phyloP scores from a whole-genome alignment of 2,329 filamentous ascomycete genomes.

The Lachnum nothofagi region DNA sequence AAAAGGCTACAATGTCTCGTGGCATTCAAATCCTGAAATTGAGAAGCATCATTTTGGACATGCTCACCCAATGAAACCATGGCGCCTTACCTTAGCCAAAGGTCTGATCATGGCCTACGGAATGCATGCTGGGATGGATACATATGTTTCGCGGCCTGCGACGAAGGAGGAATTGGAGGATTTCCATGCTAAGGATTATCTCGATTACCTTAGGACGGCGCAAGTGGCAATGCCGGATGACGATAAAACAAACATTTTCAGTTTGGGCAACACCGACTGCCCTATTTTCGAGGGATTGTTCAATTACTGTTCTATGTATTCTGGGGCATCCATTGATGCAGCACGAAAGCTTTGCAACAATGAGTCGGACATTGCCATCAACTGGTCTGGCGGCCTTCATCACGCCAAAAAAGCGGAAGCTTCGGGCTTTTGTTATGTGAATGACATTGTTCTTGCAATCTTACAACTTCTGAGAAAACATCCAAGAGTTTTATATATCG shows the following conservation, averaged over 20 bases:
- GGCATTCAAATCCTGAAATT: constrained; percentile 90
- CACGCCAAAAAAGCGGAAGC: constrained; percentile 94
- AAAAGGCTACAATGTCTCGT: constrained; percentile 85
- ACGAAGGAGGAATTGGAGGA: constrained; percentile 80
- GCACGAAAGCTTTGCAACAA: constrained; percentile 80
- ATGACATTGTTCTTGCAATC: constrained; percentile 93
- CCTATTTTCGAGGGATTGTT: constrained; percentile 94
- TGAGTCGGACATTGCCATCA: constrained; percentile 92
- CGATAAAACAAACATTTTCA: constrained; percentile 62
- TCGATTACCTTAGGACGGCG: constrained; percentile 77
- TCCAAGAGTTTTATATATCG: constrained; percentile 86
- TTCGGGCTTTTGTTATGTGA: constrained; percentile 97
- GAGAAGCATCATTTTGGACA: constrained; percentile 96
- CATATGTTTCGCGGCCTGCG: constrained; percentile 77
- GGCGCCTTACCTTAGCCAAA: constrained; percentile 92
- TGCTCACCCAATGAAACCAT: constrained; percentile 98
- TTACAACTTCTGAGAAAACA: constrained; percentile 78
- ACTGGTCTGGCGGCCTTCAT: constrained; percentile 94
- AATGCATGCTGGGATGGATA: constrained; percentile 94
- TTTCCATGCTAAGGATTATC: constrained; percentile 85
- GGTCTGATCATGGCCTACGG: constrained; percentile 91
- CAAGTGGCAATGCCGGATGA: constrained; percentile 63
- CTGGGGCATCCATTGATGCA: constrained; percentile 84
- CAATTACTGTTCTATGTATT: constrained; percentile 91
- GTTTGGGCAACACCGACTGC: constrained; percentile 86